Evolutionary conservation across 1,284 basidiomycete species (phyloP).

Genomic region (Trichosporon sp.): DNA sequence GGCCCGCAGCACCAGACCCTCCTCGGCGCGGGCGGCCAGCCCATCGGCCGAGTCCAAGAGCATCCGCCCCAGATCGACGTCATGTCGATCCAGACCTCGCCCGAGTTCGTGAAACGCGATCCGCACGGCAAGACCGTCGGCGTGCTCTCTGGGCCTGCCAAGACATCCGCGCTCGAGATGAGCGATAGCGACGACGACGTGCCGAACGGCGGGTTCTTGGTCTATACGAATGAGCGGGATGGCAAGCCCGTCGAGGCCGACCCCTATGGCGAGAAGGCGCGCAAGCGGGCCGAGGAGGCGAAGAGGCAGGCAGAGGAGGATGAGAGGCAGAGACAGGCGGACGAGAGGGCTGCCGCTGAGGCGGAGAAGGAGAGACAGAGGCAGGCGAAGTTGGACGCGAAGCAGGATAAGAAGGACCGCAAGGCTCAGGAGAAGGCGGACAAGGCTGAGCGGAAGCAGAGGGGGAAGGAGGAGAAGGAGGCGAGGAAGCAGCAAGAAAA

Average conservation of each 20-base stretch:
- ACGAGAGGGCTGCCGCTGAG: background rate
- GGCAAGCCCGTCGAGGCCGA: slow-evolving; percentile 10
- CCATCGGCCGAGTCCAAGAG: background rate
- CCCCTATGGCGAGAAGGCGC: slow-evolving; percentile 14
- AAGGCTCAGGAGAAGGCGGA: background rate
- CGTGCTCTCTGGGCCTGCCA: background rate
- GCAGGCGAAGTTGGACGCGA: background rate
- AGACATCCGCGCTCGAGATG: background rate
- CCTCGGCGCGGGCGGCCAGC: background rate
- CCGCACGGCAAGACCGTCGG: slow-evolving; percentile 9
- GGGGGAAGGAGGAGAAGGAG: background rate
- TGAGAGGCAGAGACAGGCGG: background rate
- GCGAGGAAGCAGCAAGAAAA: background rate
- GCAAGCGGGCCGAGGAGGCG: background rate
- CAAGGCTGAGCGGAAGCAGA: background rate
- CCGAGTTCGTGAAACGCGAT: slow-evolving; percentile 5
- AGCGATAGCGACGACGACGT: slow-evolving; percentile 7
- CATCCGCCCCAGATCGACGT: background rate
- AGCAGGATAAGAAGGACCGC: background rate
- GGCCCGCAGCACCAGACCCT: background rate
- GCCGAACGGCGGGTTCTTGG: background rate
- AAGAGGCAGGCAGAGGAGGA: background rate
- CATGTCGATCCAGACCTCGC: background rate
- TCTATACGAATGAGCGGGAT: slow-evolving; percentile 6
- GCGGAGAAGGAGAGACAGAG: slow-evolving; percentile 5